Conservation (phyloP, 805 yeast genomes). For the Wickerhamomyces chaumierensis region DNA sequence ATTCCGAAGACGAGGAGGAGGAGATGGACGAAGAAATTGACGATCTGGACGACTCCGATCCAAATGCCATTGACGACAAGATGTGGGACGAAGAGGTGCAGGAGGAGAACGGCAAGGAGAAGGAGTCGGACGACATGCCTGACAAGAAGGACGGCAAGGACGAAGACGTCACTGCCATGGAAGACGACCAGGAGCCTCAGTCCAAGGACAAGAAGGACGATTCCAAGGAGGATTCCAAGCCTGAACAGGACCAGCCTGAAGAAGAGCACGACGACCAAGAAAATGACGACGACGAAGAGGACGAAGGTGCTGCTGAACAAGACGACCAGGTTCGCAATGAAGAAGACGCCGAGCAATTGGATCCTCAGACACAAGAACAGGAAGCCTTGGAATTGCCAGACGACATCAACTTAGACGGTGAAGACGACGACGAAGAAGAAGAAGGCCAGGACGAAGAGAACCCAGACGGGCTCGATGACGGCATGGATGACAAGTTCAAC, state of each 20-base stretch:
- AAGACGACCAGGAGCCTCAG: constrained; percentile 21
- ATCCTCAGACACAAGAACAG: constrained; percentile 65
- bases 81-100: constrained; percentile 95
- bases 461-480: constrained; percentile 24
- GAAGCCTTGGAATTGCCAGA: constrained; percentile 90
- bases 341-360: constrained; percentile 51
- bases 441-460: constrained; percentile 25
- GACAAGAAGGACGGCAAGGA: constrained; percentile 33
- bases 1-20: constrained; percentile 49
- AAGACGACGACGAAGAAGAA: constrained; percentile 21
- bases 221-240: constrained; percentile 20
- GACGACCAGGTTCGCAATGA: constrained; percentile 68
- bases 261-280: constrained; percentile 27
- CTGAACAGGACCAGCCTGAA: too few relatives aligned
- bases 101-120: constrained; percentile 64
- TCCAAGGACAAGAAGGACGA: constrained; percentile 13
- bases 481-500: constrained; percentile 26
- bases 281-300: constrained; percentile 46
- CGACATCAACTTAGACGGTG: constrained; percentile 69
- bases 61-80: constrained; percentile 90
- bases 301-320: constrained; percentile 72
- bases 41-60: constrained; percentile 81
- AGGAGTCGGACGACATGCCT: constrained; percentile 65
- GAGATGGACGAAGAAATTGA: constrained; percentile 86
- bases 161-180: constrained; percentile 30